Conservation (phyloP, 176 grass and related monocot genomes). For the Cenchrus americanus region DNA sequence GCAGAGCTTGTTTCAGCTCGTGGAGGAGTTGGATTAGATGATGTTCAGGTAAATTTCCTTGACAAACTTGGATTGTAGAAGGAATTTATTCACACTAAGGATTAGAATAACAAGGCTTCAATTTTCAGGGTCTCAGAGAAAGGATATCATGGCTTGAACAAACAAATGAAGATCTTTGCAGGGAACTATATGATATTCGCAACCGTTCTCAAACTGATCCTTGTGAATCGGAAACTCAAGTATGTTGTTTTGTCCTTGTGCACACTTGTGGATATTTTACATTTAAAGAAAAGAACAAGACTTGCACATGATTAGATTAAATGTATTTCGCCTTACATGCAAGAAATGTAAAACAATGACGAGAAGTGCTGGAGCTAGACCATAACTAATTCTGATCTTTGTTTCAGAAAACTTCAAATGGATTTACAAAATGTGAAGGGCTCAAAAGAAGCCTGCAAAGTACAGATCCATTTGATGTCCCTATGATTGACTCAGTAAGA, state of each 20-base stretch:
- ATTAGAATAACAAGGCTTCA: conserved; percentile 43
- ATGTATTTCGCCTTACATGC: conserved; percentile 11
- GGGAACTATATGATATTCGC: conserved; percentile 71
- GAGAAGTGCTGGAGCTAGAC: conserved; percentile 36
- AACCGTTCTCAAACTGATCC: conserved; percentile 51
- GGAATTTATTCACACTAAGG: neutral
- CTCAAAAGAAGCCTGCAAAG: conserved; percentile 93
- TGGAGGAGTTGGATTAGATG: conserved; percentile 71
- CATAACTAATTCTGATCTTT: conserved; percentile 35
- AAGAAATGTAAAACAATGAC: neutral
- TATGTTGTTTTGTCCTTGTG: conserved; percentile 48
- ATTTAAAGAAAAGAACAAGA: conserved; percentile 12
- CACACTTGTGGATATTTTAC: conserved; percentile 40
- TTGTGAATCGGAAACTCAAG: conserved; percentile 72
- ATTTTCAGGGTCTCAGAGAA: conserved; percentile 83
- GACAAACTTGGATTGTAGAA: neutral
- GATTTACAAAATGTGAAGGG: conserved; percentile 79
- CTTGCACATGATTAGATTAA: neutral
- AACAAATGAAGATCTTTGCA: conserved; percentile 88
- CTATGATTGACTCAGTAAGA: conserved; percentile 73
- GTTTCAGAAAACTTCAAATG: conserved; percentile 75
- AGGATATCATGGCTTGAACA: conserved; percentile 92
- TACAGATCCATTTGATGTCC: conserved; percentile 77
- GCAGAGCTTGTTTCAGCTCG: conserved; percentile 81
- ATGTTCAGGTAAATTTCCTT: conserved; percentile 74